These are phyloP conservation scores for Candida boleticola DNA, from an alignment of 805 yeast species.

Conservation along the genomic window DNA sequence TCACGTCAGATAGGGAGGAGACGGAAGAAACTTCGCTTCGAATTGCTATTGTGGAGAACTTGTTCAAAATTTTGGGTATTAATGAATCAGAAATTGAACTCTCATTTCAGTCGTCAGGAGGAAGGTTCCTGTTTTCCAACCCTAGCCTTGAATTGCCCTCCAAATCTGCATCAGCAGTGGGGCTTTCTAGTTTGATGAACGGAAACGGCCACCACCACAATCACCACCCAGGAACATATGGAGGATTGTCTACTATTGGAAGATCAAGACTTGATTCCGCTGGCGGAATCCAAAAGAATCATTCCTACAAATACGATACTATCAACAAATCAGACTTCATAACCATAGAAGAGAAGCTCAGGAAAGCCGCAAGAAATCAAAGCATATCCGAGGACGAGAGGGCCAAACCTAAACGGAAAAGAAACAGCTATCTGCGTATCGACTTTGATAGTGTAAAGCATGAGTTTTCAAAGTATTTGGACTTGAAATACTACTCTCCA, in stretches of 20 bases:
- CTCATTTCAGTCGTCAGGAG: slow-evolving; percentile 6
- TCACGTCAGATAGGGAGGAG: slow-evolving; percentile 60
- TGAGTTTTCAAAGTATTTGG: slow-evolving; percentile 60
- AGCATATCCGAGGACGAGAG: background rate
- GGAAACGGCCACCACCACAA: no score
- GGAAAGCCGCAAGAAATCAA: background rate
- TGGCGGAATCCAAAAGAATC: slow-evolving; percentile 8
- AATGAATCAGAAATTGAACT: slow-evolving; percentile 20
- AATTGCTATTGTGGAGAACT: slow-evolving; percentile 65
- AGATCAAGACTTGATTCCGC: slow-evolving; percentile 12
- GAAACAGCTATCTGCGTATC: background rate
- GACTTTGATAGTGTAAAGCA: slow-evolving; percentile 52
- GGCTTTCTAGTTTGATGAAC: slow-evolving; percentile 22
- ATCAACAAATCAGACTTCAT: background rate
- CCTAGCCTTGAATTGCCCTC: slow-evolving; percentile 10
- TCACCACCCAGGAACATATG: no score
- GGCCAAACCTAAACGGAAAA: background rate
- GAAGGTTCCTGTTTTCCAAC: background rate
- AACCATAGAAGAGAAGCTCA: background rate
- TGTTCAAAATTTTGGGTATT: slow-evolving; percentile 69
- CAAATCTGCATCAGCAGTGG: slow-evolving; percentile 28
- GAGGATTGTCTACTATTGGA: background rate
- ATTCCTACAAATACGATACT: slow-evolving; percentile 8
- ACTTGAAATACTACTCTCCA: slow-evolving; percentile 50
- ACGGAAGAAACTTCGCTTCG: slow-evolving; percentile 66